A percentile compares a stretch with the other conserved stretches of the same genome.
Evolutionary conservation across 2,329 filamentous ascomycete species (phyloP).

Genomic region (Calycina herbarum): DNA sequence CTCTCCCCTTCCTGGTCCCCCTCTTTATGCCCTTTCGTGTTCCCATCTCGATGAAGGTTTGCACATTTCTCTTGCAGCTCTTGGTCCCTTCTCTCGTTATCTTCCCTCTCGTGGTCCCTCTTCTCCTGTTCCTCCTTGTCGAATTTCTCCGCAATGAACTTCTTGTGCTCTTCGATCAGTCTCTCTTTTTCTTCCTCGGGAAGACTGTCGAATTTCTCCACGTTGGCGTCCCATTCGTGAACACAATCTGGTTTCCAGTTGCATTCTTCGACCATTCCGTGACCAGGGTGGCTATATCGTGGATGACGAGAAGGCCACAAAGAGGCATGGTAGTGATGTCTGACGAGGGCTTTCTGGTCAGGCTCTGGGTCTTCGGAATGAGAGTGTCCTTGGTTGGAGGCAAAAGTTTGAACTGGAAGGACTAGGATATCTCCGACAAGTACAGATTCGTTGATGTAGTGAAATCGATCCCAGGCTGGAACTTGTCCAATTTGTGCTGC

Average conservation of each 20-base stretch:
- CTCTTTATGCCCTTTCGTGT: background rate
- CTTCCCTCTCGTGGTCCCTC: slow-evolving; percentile 13
- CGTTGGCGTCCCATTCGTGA: slow-evolving; percentile 61
- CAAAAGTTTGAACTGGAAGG: slow-evolving; percentile 68
- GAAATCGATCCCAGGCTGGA: slow-evolving; percentile 63
- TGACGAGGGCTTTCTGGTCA: slow-evolving; percentile 62
- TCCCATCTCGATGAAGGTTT: background rate
- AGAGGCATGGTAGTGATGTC: slow-evolving; percentile 72
- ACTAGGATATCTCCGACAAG: slow-evolving; percentile 63
- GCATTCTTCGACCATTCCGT: slow-evolving; percentile 66
- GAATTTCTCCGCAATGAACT: slow-evolving; percentile 1
- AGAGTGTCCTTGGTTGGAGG: slow-evolving; percentile 69
- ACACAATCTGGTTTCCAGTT: slow-evolving; percentile 68
- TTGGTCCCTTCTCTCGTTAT: background rate
- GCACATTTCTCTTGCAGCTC: background rate
- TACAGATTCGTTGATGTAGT: slow-evolving; percentile 55
- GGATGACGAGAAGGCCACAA: slow-evolving; percentile 67
- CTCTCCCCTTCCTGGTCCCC: too few relatives aligned
- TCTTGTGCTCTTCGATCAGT: slow-evolving; percentile 16
- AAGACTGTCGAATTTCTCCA: slow-evolving; percentile 56
- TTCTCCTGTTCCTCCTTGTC: slow-evolving; percentile 21
- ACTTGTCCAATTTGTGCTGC: slow-evolving; percentile 45
- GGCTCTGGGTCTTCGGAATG: slow-evolving; percentile 65
- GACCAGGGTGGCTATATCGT: slow-evolving; percentile 64
- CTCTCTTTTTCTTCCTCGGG: slow-evolving; percentile 58